These are phyloP conservation scores for Pseudohalonectria lignicola DNA, from an alignment of 2,329 filamentous ascomycete genomes.

Conservation along the genomic window DNA sequence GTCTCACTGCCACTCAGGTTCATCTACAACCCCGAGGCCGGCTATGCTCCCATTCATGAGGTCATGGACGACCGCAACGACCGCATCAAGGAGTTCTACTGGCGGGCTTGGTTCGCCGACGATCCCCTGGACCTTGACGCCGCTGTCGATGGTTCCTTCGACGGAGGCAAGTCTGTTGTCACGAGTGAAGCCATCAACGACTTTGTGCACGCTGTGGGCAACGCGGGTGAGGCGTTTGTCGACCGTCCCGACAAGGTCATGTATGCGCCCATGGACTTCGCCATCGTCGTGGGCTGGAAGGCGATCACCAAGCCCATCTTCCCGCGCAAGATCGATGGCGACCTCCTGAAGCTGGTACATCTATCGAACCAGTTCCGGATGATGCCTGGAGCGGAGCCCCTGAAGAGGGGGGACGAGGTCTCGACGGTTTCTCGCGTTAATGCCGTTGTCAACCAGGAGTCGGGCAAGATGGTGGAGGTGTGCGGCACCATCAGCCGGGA, in stretches of 20 bases:
- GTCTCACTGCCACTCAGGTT: conserved; percentile 81
- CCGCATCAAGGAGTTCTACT: conserved; percentile 99
- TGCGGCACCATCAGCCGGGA: conserved; percentile 88
- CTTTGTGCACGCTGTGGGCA: conserved; percentile 97
- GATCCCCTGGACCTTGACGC: conserved; percentile 76
- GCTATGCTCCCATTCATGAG: conserved; percentile 94
- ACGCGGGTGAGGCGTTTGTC: conserved; percentile 94
- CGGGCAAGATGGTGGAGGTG: conserved; percentile 99
- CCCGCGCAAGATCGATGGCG: conserved; percentile 89
- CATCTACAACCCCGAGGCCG: conserved; percentile 87
- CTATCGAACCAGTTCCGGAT: conserved; percentile 97
- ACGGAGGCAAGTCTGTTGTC: conserved; percentile 78
- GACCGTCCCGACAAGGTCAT: conserved; percentile 90
- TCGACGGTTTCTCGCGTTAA: conserved; percentile 94
- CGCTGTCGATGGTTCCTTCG: conserved; percentile 76
- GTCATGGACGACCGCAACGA: conserved; percentile 95
- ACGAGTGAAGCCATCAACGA: conserved; percentile 92
- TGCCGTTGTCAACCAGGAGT: conserved; percentile 94
- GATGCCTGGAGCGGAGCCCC: conserved; percentile 85
- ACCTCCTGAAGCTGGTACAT: conserved; percentile 91
- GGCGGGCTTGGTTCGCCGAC: conserved; percentile 91
- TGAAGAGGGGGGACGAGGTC: conserved; percentile 91
- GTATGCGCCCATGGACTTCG: conserved; percentile 96
- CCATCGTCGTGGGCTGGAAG: conserved; percentile 97
- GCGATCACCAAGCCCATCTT: conserved; percentile 99